Base-by-base conservation (phyloP, 768 basidiomycete species). In the Pulveroboletus ravenelii region DNA sequence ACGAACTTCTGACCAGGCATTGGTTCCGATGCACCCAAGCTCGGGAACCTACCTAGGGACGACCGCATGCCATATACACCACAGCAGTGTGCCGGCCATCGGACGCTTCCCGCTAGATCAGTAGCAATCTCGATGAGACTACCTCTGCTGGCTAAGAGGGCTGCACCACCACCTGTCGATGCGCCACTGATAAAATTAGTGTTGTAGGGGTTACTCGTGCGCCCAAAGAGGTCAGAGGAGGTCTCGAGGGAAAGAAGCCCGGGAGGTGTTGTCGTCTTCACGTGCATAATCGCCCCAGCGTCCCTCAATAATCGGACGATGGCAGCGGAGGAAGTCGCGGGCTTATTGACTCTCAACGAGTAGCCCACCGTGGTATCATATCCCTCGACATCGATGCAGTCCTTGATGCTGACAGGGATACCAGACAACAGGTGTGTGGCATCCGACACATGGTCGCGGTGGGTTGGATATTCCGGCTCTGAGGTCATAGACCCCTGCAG, bases 151-250 rank as follows among this genome's bases (percentile, higher is more conserved):
- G 78, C 78, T 4, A 80, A 59, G n/a, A 80, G 66, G 9, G 79
- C 77, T 1, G 65, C 72, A 18, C 78, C 79, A 6, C 79, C 79
- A 25, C 79, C 79, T 0, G 76, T 76, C 0, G 78, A 79, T 23
- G 75, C 79, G 6, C 78, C 78, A 12, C 70, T 69, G 1, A 59
- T 63, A 46, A 68, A 72, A 7, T 68, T 65, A 5, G 63, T 51
- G 50, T 77, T 76, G 61, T 75, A 72, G 0, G 79, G 79, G 57
- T 80, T 80, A 14, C 62, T 64, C 5, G 78, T 78, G 32, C 63
- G 65, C 10, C 78, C 78, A 50, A 72, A 78, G 3, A 78, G 55
- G 53, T 77, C 72, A 39, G 76, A 77, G 41, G 59, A 51, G 0
- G 70, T 71, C 47, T 78, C 75, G 44, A 74, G 62, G 15, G 65